phyloP scores from a whole-genome alignment of 1,139 yeast species.

The Nakaseomyces glabratus region DNA sequence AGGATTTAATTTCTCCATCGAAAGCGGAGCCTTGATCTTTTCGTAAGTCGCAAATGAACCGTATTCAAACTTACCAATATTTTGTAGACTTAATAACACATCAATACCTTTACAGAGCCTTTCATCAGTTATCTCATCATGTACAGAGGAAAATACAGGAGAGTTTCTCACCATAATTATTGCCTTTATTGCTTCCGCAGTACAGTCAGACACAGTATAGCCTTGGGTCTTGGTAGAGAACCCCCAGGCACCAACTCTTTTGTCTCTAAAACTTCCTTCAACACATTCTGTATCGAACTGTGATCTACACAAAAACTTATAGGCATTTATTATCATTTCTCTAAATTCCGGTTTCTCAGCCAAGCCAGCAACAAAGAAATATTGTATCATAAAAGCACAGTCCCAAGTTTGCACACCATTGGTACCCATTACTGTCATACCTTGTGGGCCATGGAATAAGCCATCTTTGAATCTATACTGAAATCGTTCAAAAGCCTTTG shows the following conservation, averaged over 20 bases:
- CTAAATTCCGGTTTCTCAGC: slow-evolving; percentile 62
- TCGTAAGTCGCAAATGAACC: slow-evolving; percentile 96
- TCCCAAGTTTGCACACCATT: slow-evolving; percentile 99
- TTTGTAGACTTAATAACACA: slow-evolving; percentile 59
- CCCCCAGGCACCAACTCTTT: slow-evolving; percentile 91
- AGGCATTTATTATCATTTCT: slow-evolving; percentile 53
- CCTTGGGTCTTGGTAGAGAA: slow-evolving; percentile 95
- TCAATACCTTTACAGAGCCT: slow-evolving; percentile 64
- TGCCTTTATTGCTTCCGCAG: slow-evolving; percentile 93
- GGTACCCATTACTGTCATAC: slow-evolving; percentile 92
- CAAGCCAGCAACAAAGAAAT: slow-evolving; percentile 69
- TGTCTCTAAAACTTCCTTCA: slow-evolving; percentile 73
- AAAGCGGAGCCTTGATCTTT: slow-evolving; percentile 70
- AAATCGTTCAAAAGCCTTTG: slow-evolving; percentile 50
- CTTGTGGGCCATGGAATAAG: slow-evolving; percentile 78
- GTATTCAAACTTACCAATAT: slow-evolving; percentile 66
- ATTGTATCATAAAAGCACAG: slow-evolving; percentile 82
- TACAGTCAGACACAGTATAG: slow-evolving; percentile 92
- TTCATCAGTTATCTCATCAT: slow-evolving; percentile 43
- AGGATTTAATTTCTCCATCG: slow-evolving; percentile 72
- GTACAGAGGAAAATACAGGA: slow-evolving; percentile 41
- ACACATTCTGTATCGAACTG: slow-evolving; percentile 79
- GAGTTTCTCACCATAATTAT: slow-evolving; percentile 81
- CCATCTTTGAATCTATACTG: slow-evolving; percentile 63
- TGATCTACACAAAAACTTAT: slow-evolving; percentile 63